A percentile compares a stretch with the other conserved stretches of the same genome.
Conservation (phyloP, 208 protist genomes). For the Leishmania guyanensis region DNA sequence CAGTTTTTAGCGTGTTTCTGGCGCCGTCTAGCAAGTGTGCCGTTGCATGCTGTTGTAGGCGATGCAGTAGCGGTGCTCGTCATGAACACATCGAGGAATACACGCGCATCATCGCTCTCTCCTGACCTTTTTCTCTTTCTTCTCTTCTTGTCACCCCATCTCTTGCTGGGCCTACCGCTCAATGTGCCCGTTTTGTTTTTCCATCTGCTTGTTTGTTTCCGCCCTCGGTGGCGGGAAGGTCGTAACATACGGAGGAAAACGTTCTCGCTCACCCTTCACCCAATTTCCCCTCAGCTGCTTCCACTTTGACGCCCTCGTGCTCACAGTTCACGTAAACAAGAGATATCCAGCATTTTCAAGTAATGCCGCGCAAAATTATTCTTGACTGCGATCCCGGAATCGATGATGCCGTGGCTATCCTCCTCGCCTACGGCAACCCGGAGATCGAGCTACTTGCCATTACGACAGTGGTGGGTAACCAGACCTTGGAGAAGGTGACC, state of each 20-base stretch:
- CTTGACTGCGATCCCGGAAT: conserved; percentile 89
- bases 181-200: background rate
- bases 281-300: background rate
- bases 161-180: background rate
- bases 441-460: conserved; percentile 77
- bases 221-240: background rate
- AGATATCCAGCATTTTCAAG: background rate
- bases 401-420: conserved; percentile 83
- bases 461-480: conserved; percentile 83
- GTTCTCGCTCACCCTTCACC: background rate
- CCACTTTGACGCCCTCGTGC: background rate
- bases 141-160: no score
- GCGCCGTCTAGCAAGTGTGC: background rate
- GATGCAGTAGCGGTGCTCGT: background rate
- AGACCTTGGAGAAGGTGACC: conserved; percentile 82
- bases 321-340: background rate
- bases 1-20: background rate
- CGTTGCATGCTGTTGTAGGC: background rate
- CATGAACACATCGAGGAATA: background rate
- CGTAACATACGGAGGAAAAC: background rate
- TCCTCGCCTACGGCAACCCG: conserved; percentile 64
- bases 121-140: background rate
- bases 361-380: conserved; percentile 66
- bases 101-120: background rate
- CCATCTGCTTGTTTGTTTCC: background rate